Base-by-base conservation (phyloP, 2,329 filamentous ascomycete species). In the Nemania sp. region DNA sequence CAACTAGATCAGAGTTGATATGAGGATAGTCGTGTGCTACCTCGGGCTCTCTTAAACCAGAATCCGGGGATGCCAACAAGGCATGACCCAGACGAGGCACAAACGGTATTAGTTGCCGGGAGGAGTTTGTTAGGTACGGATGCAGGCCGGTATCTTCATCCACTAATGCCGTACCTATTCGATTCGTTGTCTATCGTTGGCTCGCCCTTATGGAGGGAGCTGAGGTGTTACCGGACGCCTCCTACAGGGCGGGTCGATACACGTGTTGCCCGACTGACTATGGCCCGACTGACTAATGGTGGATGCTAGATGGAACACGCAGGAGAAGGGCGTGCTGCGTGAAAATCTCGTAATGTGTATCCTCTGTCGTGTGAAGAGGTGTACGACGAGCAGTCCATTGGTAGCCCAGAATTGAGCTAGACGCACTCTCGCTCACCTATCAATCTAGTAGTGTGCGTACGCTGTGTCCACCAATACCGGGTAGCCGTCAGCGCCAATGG, bases 81-180 rank as follows among this genome's bases (percentile, higher is more conserved):
- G 23, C 33, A 17, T 15, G n/a, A 15, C 8, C 31, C 20, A 31
- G 41, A 49, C 40, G 22, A 42, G 47, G 24, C 34, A 46, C 17
- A 23, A 19, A 3, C 12, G 8, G 20, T 28, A 52, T 41, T 33
- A 47, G 47, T 36, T 22, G 15, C 30, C 30, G 34, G 33, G 19
- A 30, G 24, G 30, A 7, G 30, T 31, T 37, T 54, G 34, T 56
- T 58, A 59, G 60, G 60, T 62, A 62, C 22, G 48, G 50, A 59
- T 60, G 57, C 60, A 62, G 60, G 42, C 26, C 39, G 50, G 37
- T 44, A 41, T 50, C 11, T 19, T 47, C 44, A 50, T 53, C 44
- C 37, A 39, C 52, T 22, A 46, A 19, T 31, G 23, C 40, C 42
- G 33, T 15, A 26, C 30, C 23, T n/a, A n/a, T n/a, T n/a, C n/a